These are phyloP conservation scores for Monosporascus sp. DNA, from an alignment of 2,329 filamentous ascomycete species.

Conservation along the genomic window DNA sequence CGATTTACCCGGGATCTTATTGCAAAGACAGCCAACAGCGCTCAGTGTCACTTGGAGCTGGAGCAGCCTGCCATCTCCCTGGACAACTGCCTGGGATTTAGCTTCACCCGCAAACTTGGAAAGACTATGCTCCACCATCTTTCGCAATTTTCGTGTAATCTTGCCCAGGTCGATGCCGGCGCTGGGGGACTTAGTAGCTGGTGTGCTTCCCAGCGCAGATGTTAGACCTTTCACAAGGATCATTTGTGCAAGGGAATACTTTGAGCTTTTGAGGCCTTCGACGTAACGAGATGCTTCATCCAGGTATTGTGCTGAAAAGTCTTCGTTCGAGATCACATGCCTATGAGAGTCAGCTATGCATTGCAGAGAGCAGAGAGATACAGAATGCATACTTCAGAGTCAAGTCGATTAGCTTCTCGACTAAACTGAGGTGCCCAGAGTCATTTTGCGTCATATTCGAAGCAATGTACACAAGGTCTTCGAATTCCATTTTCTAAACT, in stretches of 20 bases:
- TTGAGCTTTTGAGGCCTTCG: conserved; percentile 7
- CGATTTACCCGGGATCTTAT: conserved; percentile 5
- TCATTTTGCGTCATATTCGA: conserved; percentile 10
- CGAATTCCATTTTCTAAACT: conserved; percentile 23
- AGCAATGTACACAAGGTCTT: conserved; percentile 22
- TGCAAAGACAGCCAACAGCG: conserved; percentile 15
- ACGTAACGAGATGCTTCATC: conserved; percentile 17
- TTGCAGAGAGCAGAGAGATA: background rate
- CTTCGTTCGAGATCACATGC: conserved; percentile 21
- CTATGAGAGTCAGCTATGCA: conserved; percentile 14
- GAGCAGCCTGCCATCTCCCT: conserved; percentile 10
- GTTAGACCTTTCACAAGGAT: conserved; percentile 20
- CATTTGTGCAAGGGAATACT: conserved; percentile 10
- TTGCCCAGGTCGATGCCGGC: conserved; percentile 9
- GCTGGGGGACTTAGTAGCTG: conserved; percentile 7
- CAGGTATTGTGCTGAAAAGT: conserved; percentile 17
- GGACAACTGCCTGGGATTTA: conserved; percentile 4
- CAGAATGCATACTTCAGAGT: conserved; percentile 19
- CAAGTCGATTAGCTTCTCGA: conserved; percentile 20
- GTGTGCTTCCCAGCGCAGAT: conserved; percentile 11
- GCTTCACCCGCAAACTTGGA: conserved; percentile 14
- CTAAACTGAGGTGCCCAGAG: conserved; percentile 7
- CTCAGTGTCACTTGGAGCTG: conserved; percentile 15
- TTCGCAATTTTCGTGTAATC: conserved; percentile 15
- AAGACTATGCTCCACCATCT: conserved; percentile 15